phyloP scores from a whole-genome alignment of 2,329 filamentous ascomycete genomes.

The Aspergillus sp. region DNA sequence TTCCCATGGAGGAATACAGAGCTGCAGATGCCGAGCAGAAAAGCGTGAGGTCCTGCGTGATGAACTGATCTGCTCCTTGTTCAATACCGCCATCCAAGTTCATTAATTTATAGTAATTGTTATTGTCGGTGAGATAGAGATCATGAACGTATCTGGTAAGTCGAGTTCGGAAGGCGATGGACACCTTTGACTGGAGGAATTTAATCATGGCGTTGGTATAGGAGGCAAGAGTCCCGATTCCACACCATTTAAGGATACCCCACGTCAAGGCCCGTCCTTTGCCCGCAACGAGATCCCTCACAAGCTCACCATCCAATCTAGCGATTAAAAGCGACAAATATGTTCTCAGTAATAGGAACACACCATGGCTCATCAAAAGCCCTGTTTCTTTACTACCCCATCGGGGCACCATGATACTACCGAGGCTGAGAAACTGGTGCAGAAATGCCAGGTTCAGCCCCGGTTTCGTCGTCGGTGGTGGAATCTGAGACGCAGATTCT shows the following conservation, averaged over 20 bases:
- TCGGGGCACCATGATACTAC: slow-evolving; percentile 96
- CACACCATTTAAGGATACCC: slow-evolving; percentile 92
- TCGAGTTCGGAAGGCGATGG: slow-evolving; percentile 92
- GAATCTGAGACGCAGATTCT: slow-evolving; percentile 57
- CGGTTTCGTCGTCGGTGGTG: slow-evolving; percentile 84
- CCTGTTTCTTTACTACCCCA: slow-evolving; percentile 96
- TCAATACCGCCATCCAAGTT: slow-evolving; percentile 92
- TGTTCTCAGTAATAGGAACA: slow-evolving; percentile 86
- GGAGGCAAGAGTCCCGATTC: slow-evolving; percentile 85
- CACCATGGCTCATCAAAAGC: slow-evolving; percentile 77
- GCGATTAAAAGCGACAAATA: slow-evolving; percentile 93
- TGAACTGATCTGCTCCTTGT: slow-evolving; percentile 90
- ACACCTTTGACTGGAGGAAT: slow-evolving; percentile 94
- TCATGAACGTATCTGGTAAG: slow-evolving; percentile 97
- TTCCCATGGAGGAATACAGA: slow-evolving; percentile 93
- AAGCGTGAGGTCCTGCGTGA: slow-evolving; percentile 91
- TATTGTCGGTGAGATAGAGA: slow-evolving; percentile 86
- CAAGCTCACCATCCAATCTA: slow-evolving; percentile 89
- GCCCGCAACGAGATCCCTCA: slow-evolving; percentile 90
- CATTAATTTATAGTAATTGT: slow-evolving; percentile 93
- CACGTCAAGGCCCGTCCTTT: slow-evolving; percentile 83
- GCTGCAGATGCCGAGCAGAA: slow-evolving; percentile 92
- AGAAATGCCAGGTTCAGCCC: slow-evolving; percentile 93
- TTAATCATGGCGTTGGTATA: slow-evolving; percentile 99
- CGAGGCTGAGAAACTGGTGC: slow-evolving; percentile 90